These are phyloP conservation scores for Melanopsichium pennsylvanicum DNA, from an alignment of 1,284 basidiomycete species.

Conservation along the genomic window DNA sequence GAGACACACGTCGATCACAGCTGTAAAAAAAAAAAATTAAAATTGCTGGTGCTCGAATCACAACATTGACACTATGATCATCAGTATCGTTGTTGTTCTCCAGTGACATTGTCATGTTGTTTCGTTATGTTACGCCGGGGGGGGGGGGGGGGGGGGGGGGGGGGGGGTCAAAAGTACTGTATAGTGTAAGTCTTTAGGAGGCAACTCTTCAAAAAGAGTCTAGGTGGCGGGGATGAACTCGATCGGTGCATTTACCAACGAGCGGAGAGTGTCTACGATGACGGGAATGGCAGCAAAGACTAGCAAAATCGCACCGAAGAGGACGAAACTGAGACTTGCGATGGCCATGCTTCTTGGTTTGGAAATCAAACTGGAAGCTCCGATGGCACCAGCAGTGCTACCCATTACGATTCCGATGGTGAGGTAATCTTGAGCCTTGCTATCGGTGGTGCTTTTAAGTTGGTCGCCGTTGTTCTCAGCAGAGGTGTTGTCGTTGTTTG, in stretches of 20 bases:
- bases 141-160: too few species aligned
- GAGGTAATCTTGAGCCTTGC: constrained; percentile 31
- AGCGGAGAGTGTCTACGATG: constrained; percentile 31
- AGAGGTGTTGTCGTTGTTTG: too few species aligned
- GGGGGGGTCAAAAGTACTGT: too few species aligned
- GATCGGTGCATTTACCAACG: constrained; percentile 13
- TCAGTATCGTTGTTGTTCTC: too few species aligned
- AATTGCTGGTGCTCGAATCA: too few species aligned
- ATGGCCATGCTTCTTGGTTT: constrained; percentile 55
- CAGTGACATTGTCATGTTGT: too few species aligned
- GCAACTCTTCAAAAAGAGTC: neutral
- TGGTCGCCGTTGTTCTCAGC: neutral
- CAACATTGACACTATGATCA: too few species aligned
- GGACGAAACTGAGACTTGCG: constrained; percentile 46
- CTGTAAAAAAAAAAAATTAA: too few species aligned
- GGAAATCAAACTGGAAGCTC: constrained; percentile 46
- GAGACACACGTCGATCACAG: too few species aligned
- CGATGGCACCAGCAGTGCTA: constrained; percentile 54
- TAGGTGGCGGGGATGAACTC: constrained; percentile 8
- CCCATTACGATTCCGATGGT: constrained; percentile 57
- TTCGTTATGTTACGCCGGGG: too few species aligned
- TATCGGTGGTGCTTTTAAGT: neutral
- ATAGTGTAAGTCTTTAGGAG: too few species aligned
- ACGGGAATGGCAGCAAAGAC: constrained; percentile 51
- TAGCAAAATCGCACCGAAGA: constrained; percentile 55